A percentile compares a stretch with the other conserved stretches of the same genome.
These are phyloP conservation scores for Emmonsia crescens DNA, from an alignment of 2,329 filamentous ascomycete species.

Conservation along the genomic window DNA sequence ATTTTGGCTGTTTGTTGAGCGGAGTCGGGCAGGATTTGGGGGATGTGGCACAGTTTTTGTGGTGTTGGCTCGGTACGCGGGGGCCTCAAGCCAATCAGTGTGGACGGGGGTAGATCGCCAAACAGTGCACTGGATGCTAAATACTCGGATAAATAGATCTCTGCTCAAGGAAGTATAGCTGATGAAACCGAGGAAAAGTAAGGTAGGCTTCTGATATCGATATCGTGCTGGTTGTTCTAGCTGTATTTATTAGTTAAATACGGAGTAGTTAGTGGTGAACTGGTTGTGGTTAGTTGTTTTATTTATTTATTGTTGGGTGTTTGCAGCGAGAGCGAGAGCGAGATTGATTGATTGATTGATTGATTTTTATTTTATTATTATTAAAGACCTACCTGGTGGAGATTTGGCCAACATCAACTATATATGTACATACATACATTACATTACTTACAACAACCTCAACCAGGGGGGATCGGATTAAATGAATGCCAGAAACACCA, in stretches of 20 bases:
- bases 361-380: too few species aligned
- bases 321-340: background rate
- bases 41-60: constrained; percentile 1
- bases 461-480: background rate
- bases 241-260: too few species aligned
- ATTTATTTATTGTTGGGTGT: too few species aligned
- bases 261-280: background rate
- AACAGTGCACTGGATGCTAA: background rate
- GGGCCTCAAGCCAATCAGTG: background rate
- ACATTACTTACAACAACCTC: background rate
- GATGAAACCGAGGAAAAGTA: background rate
- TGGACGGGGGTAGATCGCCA: background rate
- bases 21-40: background rate
- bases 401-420: too few species aligned
- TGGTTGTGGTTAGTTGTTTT: background rate
- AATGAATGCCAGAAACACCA: background rate
- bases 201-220: background rate
- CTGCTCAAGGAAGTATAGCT: background rate
- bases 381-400: too few species aligned
- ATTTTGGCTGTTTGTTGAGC: background rate
- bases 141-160: background rate
- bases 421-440: too few species aligned
- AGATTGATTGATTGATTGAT: too few species aligned
- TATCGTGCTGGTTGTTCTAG: background rate
- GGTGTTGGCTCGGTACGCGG: background rate